A percentile compares a stretch with the other conserved stretches of the same genome.
Conservation (phyloP, 352 stramenopile species). For the Globisporangium paddicum region DNA sequence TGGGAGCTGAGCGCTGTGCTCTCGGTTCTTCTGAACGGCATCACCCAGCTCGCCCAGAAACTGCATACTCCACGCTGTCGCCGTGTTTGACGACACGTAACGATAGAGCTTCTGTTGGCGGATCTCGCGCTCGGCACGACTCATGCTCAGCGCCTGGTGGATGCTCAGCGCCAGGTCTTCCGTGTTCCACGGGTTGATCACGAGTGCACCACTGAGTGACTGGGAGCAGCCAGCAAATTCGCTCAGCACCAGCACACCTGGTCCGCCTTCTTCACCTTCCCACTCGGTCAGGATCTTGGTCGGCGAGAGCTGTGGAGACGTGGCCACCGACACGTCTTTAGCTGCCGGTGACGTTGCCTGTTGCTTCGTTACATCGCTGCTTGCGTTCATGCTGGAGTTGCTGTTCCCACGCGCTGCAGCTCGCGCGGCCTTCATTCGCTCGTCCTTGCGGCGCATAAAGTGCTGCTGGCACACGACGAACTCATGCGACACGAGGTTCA, state of each 20-base stretch:
- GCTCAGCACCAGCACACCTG: conserved; percentile 82
- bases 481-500: conserved; percentile 90
- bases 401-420: conserved; percentile 15
- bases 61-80: conserved; percentile 74
- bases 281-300: conserved; percentile 65
- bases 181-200: conserved; percentile 87
- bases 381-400: neutral
- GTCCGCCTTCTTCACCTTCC: conserved; percentile 75
- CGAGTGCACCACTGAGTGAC: conserved; percentile 80
- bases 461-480: conserved; percentile 88
- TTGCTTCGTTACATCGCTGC: neutral
- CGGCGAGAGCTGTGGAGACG: conserved; percentile 26
- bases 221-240: conserved; percentile 89
- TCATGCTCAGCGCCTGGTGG: conserved; percentile 82
- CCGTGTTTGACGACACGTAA: conserved; percentile 86
- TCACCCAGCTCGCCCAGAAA: conserved; percentile 72
- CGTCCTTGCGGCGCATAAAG: conserved; percentile 75
- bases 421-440: conserved; percentile 46
- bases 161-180: conserved; percentile 81
- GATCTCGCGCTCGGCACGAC: conserved; percentile 78
- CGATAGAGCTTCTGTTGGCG: conserved; percentile 87
- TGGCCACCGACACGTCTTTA: conserved; percentile 17
- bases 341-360: neutral
- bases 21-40: conserved; percentile 55
- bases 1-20: conserved; percentile 41